Conservation (phyloP, 352 stramenopile genomes). For the Pythium vanterpoolii region DNA sequence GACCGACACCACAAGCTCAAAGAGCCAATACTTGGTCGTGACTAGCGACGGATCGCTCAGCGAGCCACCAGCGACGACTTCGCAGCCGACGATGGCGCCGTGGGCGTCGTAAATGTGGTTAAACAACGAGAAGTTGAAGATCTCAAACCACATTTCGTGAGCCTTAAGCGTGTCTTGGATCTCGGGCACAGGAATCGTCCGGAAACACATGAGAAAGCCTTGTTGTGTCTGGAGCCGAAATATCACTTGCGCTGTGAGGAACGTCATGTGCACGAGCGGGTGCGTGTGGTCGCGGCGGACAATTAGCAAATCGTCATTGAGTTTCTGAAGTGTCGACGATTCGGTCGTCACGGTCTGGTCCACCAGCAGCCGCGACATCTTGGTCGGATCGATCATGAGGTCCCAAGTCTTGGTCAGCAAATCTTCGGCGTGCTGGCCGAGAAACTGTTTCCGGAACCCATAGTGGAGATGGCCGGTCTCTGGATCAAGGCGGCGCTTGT, state of each 20-base stretch:
- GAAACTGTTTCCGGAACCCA: slow-evolving; percentile 23
- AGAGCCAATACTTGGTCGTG: slow-evolving; percentile 56
- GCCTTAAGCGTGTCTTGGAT: slow-evolving; percentile 37
- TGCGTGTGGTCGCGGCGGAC: slow-evolving; percentile 55
- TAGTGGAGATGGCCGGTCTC: slow-evolving; percentile 21
- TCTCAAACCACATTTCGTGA: slow-evolving; percentile 59
- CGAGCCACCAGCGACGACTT: slow-evolving; percentile 52
- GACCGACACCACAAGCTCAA: slow-evolving; percentile 63
- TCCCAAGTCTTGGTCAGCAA: slow-evolving; percentile 25
- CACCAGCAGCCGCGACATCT: slow-evolving; percentile 45
- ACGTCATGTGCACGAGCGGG: slow-evolving; percentile 37
- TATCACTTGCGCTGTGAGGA: slow-evolving; percentile 55
- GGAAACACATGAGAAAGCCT: slow-evolving; percentile 59
- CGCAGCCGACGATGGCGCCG: slow-evolving; percentile 35
- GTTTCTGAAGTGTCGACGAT: slow-evolving; percentile 46
- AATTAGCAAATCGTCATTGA: slow-evolving; percentile 56
- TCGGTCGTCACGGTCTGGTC: slow-evolving; percentile 39
- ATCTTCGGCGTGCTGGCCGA: slow-evolving; percentile 17
- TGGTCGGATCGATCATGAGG: slow-evolving; percentile 26
- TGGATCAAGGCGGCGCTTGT: slow-evolving; percentile 23
- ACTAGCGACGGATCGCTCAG: slow-evolving; percentile 48
- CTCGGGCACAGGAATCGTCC: slow-evolving; percentile 48
- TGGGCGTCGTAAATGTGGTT: slow-evolving; percentile 43
- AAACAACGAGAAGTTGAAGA: slow-evolving; percentile 63
- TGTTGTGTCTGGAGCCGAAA: slow-evolving; percentile 55